Evolutionary conservation across 31 red algal genomes (phyloP).

Genomic region (Asparagopsis taxiformis): DNA sequence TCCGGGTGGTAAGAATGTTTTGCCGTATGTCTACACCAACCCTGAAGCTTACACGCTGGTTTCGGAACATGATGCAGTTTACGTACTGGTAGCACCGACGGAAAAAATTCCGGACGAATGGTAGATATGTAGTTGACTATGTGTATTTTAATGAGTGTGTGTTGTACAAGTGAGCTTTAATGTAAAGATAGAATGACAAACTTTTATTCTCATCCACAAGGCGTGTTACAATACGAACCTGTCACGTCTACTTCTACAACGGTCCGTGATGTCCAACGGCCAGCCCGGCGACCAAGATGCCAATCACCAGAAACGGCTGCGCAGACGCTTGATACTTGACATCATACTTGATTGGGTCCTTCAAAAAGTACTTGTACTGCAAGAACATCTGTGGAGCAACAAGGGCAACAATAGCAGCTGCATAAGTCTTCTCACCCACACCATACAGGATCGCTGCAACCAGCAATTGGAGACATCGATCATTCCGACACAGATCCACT

Average conservation of each 20-base stretch:
- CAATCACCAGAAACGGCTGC: slow-evolving; percentile 98
- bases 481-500: slow-evolving; percentile 94
- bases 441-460: slow-evolving; percentile 81
- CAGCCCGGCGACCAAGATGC: slow-evolving; percentile 90
- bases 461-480: slow-evolving; percentile 89
- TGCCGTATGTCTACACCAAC: slow-evolving; percentile 92
- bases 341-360: slow-evolving; percentile 95
- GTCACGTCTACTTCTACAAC: slow-evolving; percentile 33
- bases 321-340: slow-evolving; percentile 99
- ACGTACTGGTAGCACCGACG: slow-evolving; percentile 63
- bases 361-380: slow-evolving; percentile 84
- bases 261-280: slow-evolving; percentile 96
- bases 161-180: neutral
- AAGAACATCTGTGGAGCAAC: slow-evolving; percentile 93
- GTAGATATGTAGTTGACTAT: neutral
- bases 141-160: neutral
- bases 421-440: slow-evolving; percentile 87
- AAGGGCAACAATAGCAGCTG: slow-evolving; percentile 69
- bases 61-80: slow-evolving; percentile 74
- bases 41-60: slow-evolving; percentile 83
- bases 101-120: slow-evolving; percentile 59
- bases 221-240: neutral
- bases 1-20: slow-evolving; percentile 59
- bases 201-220: neutral
- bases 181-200: neutral